Percentiles rank a stretch among this genome's conserved stretches.
Evolutionary conservation across 805 yeast genomes (phyloP).

Genomic region (Nakazawaea molendinolei): DNA sequence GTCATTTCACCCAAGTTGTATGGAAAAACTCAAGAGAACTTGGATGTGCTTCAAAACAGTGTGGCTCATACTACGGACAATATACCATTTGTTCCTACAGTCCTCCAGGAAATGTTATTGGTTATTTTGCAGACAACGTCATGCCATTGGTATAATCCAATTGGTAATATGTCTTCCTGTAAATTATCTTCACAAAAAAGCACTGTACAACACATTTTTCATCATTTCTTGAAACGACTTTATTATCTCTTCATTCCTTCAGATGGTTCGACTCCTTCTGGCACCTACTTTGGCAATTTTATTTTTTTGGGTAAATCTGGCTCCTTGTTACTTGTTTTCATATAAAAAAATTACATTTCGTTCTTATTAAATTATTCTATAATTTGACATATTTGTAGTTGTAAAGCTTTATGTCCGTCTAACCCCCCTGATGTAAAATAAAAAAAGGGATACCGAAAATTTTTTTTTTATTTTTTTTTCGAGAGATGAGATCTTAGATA

Average conservation of each 20-base stretch:
- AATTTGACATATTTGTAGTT: no score
- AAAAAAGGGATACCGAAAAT: not conserved
- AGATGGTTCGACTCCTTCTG: no score
- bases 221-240: no score
- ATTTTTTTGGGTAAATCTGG: no score
- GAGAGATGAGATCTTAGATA: not conserved
- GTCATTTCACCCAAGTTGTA: conserved; percentile 73
- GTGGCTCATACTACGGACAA: conserved; percentile 41
- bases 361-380: no score
- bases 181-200: not conserved
- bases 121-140: conserved; percentile 14
- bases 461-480: not conserved
- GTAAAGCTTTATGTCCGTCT: no score
- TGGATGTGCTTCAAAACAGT: conserved; percentile 57
- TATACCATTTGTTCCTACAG: conserved; percentile 73
- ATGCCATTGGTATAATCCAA: conserved; percentile 10
- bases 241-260: no score
- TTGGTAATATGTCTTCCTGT: not conserved
- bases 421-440: no score
- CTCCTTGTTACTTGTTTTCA: no score
- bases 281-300: no score
- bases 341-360: no score
- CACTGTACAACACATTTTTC: no score
- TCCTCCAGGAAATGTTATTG: conserved; percentile 68
- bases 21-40: conserved; percentile 57